Conservation (phyloP, 2,329 filamentous ascomycete genomes). For the Thermomyces lanuginosus region DNA sequence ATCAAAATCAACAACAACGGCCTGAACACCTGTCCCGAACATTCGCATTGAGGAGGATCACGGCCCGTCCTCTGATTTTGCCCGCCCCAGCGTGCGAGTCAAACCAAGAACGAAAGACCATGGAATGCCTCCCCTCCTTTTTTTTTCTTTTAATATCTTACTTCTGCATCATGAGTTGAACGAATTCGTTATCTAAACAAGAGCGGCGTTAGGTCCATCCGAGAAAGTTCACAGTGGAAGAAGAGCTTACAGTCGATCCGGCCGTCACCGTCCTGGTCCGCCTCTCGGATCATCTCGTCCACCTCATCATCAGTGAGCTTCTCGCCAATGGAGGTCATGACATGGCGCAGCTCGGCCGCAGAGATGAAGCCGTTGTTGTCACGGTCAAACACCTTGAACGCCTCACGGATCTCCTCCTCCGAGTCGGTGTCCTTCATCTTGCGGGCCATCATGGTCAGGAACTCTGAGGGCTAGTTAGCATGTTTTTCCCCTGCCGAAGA, state of each 20-base stretch:
- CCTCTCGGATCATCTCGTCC: conserved; percentile 85
- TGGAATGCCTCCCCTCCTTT: no score
- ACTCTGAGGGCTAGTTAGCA: conserved; percentile 42
- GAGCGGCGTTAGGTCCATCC: no score
- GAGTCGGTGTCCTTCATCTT: conserved; percentile 93
- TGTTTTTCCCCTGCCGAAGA: not conserved
- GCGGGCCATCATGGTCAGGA: conserved; percentile 83
- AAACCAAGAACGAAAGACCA: no score
- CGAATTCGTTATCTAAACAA: conserved; percentile 66
- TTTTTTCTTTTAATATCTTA: no score
- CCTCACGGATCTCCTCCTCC: conserved; percentile 78
- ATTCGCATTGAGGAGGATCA: no score
- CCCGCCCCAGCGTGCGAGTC: no score
- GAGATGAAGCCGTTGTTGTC: conserved; percentile 90
- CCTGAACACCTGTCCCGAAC: conserved; percentile 3
- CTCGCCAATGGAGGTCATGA: conserved; percentile 85
- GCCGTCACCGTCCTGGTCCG: conserved; percentile 76
- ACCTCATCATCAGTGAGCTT: conserved; percentile 84
- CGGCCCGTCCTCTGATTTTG: no score
- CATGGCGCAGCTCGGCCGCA: conserved; percentile 70
- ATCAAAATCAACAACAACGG: conserved; percentile 1
- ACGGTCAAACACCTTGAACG: conserved; percentile 80
- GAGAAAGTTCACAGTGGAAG: not conserved
- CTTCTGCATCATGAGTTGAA: conserved; percentile 94
- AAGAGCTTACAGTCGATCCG: conserved; percentile 64